Evolutionary conservation across 306 rosid species (phyloP), one percentile per base, ranked within the genome.

Genomic region (Casuarina cunninghamiana): DNA sequence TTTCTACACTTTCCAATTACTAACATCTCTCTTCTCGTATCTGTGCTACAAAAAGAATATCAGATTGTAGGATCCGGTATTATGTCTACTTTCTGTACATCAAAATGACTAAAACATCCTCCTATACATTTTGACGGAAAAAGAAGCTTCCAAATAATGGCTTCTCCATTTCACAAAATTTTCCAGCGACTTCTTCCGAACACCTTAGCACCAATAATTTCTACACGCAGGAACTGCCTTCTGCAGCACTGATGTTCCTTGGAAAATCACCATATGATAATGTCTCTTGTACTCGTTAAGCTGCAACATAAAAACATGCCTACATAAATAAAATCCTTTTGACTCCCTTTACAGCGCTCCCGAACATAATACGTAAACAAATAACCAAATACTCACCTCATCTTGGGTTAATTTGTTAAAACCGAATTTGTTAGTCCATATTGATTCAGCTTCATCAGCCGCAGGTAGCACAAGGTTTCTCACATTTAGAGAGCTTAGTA

Each of bases 261-360:
- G 93, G 82, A 96, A 96, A 60, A 93, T 76, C 97, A 96, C 86
- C 84, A 93, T 87, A 66, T 82, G 99, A 79, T 89, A 93, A 58
- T 74, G 85, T 81, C 63, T 90, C 82, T 69, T 78, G 53, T 76
- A 89, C 39, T 83, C 71, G 76, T 79, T 83, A 26, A 91, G 80
- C 98, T 94, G 81, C 43, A 51, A 77, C 0, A 13, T 58, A 6
- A 69, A 73, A 12, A 42, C 0, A 32, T 0, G 17, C 17, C 19
- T 5, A 71, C 41, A 69, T 1, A 2, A 67, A 51, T 65, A 2
- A 2, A 9, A 15, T 0, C 4, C 0, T 3, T 42, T 12, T 26
- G 32, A 26, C 32, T 26, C 32, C 32, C 32, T 26, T 26, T 1
- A 26, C 32, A 26, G 63, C 58, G 55, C 69, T 13, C 2, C 53